phyloP scores from a whole-genome alignment of 148 eudicot species.

The Camellia japonica region DNA sequence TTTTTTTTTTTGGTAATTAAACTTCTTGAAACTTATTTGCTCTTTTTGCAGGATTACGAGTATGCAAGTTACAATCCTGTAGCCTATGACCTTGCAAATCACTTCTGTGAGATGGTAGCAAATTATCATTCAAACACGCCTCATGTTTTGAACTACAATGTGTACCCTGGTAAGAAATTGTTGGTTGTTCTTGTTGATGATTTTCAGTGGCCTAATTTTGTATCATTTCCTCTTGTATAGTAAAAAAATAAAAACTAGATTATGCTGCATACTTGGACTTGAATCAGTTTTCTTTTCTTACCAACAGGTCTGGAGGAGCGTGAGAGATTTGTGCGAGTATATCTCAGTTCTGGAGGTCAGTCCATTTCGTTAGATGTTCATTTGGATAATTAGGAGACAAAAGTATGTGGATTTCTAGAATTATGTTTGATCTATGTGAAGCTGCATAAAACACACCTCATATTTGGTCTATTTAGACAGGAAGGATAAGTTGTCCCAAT shows the following conservation, averaged over 20 bases:
- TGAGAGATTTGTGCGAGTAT: slow-evolving; percentile 51
- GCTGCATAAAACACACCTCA: too few relatives aligned
- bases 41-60: slow-evolving; percentile 68
- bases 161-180: slow-evolving; percentile 61
- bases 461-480: too few relatives aligned
- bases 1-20: too few relatives aligned
- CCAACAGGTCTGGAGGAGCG: slow-evolving; percentile 68
- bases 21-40: too few relatives aligned
- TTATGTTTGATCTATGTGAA: too few relatives aligned
- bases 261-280: background rate
- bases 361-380: background rate
- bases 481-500: too few relatives aligned
- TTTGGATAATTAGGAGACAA: too few relatives aligned
- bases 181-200: background rate
- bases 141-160: slow-evolving; percentile 70
- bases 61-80: slow-evolving; percentile 88
- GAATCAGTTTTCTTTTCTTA: background rate
- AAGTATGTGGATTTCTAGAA: too few relatives aligned
- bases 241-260: background rate
- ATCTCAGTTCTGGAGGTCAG: slow-evolving; percentile 63
- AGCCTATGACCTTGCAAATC: slow-evolving; percentile 90
- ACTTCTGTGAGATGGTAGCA: slow-evolving; percentile 96
- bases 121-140: slow-evolving; percentile 86
- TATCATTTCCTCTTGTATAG: background rate
- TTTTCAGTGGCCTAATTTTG: background rate